Evolutionary conservation across 371 early-diverging fungal genomes (phyloP), one percentile per base, ranked within the genome.

Genomic region (Lichtheimia ornata): DNA sequence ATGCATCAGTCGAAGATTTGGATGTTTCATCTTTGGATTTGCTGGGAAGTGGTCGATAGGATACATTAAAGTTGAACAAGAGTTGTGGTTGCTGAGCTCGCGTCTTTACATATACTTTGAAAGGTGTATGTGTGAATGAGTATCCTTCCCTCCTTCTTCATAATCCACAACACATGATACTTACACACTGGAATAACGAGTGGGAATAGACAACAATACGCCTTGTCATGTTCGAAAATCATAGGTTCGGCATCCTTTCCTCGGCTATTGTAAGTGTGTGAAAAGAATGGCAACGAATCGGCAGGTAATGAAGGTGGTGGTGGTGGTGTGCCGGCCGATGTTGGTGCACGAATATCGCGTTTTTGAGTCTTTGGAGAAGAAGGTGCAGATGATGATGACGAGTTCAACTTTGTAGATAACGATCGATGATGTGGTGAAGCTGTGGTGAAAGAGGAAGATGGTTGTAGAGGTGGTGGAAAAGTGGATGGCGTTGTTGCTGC

Each of bases 181-280:
- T 72, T 82, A 87, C 88, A 81, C 25, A 88, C 82, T 35, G 88
- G 86, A 3, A 88, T 72, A 6, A 77, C 62, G 54, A 88, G 73
- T 4, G 83, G 84, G 55, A 82, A 79, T 42, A 86, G 72, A 30
- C 83, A 84, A 15, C 81, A 81, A 69, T 80, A 81, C 1, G 72
- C 69, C 28, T 80, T 73, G 30, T 86, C 76, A 43, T 78, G 65
- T 22, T 79, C 74, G 52, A 74, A 65, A 2, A 85, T 56, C 43
- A 73, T 69, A n/a, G 72, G 63, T 25, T 83, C 78, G 22, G 72
- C 65, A 20, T 85, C 84, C 40, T 77, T 80, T 6, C 70, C 77
- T 41, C 72, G 70, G 15, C 77, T 64, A 55, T 81, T 87, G 60
- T 84, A 84, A 0, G 81, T 72, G 44, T 85, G 84, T 5, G 86